Conservation (phyloP, 768 basidiomycete genomes). For the Fomitopsis serialis region DNA sequence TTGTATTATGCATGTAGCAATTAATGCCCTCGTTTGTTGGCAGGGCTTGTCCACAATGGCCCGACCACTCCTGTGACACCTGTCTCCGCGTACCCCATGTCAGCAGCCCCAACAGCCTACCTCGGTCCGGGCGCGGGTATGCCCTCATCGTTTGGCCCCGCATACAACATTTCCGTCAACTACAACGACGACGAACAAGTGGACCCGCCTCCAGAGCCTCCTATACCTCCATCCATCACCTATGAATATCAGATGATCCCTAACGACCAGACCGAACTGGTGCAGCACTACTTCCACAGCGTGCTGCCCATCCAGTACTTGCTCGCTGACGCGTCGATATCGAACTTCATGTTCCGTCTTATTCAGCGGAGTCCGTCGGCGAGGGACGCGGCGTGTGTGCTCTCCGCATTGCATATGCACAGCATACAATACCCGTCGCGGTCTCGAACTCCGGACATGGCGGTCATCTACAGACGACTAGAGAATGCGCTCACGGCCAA, state of each 20-base stretch:
- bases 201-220: slow-evolving; percentile 8
- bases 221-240: slow-evolving; percentile 13
- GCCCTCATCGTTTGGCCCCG: slow-evolving; percentile 13
- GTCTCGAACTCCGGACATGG: slow-evolving; percentile 10
- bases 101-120: slow-evolving; percentile 6
- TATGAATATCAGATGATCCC: slow-evolving; percentile 15
- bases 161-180: slow-evolving; percentile 14
- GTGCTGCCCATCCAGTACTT: slow-evolving; percentile 69
- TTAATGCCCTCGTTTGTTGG: slow-evolving; percentile 55
- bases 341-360: slow-evolving; percentile 44
- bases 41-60: slow-evolving; percentile 34
- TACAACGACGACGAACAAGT: slow-evolving; percentile 14
- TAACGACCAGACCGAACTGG: slow-evolving; percentile 21
- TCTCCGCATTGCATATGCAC: slow-evolving; percentile 54
- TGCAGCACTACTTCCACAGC: slow-evolving; percentile 49
- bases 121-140: slow-evolving; percentile 1
- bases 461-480: slow-evolving; percentile 17
- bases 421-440: slow-evolving; percentile 16
- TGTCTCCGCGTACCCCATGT: slow-evolving; percentile 7
- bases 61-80: slow-evolving; percentile 3
- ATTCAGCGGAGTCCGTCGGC: slow-evolving; percentile 41
- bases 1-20: slow-evolving; percentile 62
- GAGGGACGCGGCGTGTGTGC: slow-evolving; percentile 53
- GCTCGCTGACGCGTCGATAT: slow-evolving; percentile 47
- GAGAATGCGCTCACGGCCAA: slow-evolving; percentile 12